Conservation (phyloP, 257 asterid species). For the Striga asiatica region DNA sequence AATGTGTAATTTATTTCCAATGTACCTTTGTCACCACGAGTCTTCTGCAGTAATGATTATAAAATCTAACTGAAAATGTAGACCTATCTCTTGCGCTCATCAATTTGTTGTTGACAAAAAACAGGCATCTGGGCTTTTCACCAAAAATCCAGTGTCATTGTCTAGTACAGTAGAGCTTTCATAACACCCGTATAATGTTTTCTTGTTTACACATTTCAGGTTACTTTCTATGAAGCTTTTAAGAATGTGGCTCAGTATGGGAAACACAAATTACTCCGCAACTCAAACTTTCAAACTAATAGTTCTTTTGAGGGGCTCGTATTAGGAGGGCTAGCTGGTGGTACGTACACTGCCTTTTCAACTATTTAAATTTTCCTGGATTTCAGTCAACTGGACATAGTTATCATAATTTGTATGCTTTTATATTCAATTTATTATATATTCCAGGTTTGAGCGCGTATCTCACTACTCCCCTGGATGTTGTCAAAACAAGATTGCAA, state of each 20-base stretch:
- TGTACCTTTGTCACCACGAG: background rate
- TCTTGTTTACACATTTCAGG: conserved; percentile 28
- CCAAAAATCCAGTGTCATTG: background rate
- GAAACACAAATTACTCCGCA: conserved; percentile 36
- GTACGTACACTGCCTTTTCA: conserved; percentile 24
- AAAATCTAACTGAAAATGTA: background rate
- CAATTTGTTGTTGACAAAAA: background rate
- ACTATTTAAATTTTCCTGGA: background rate
- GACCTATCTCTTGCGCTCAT: background rate
- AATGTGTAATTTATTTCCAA: background rate
- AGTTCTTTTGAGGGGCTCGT: conserved; percentile 65
- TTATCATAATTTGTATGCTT: conserved; percentile 9
- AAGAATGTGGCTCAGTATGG: conserved; percentile 51
- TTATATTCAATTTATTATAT: background rate
- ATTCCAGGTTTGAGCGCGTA: conserved; percentile 69
- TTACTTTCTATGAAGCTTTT: conserved; percentile 67
- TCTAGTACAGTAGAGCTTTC: background rate
- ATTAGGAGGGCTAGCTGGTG: conserved; percentile 79
- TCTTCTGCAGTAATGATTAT: background rate
- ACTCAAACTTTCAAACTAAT: conserved; percentile 31
- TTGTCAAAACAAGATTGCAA: conserved; percentile 75
- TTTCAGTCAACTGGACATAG: background rate
- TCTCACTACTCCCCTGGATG: conserved; percentile 80
- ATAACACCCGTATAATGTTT: background rate
- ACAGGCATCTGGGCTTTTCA: background rate